Base-by-base conservation (phyloP, 2,329 filamentous ascomycete genomes). In the Beauveria sp. region DNA sequence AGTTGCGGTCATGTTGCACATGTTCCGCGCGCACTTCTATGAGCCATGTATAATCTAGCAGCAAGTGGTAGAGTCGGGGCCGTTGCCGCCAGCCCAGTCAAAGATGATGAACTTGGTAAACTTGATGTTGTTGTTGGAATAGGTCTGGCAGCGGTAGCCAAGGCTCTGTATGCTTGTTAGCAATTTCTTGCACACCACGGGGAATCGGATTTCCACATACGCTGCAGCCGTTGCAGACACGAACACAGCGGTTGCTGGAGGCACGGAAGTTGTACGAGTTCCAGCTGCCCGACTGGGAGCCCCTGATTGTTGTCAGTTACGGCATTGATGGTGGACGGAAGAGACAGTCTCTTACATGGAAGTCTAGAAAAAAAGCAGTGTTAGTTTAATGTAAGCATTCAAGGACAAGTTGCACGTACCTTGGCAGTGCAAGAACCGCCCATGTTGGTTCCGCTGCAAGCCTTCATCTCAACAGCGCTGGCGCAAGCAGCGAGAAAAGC, bases 41-140 rank as follows among this genome's bases (percentile, higher is more conserved):
- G 18, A 20, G 24, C n/a, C 20, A 22, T 24, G 16, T 38, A 3
- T 9, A 30, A 9, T 20, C 9, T 62, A 62, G 56, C 61, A 62
- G 61, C 61, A 62, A 9, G 61, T 62, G 43, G 61, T 55, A 6
- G 55, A 18, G 16, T 59, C 61, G 34, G 66, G 61, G 28, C 52
- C 62, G 57, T 62, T 56, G 50, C 58, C 61, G 20, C 52, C 56
- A 14, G 52, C 65, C 55, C 61, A 58, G 61, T 62, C 61, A 40
- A 64, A 61, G 58, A 64, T 55, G 63, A 63, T 64, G 45, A 64
- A 60, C 43, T 58, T 60, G 56, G 38, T 64, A 45, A 62, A 62
- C 43, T 50, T 55, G 50, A 62, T 62, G 54, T 62, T 60, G 50
- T 59, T 62, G 61, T 62, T 62, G 34, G 61, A 62, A 50, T 62